Base-by-base conservation (phyloP, 2,329 filamentous ascomycete species). In the Mycosphaerella arachidis region DNA sequence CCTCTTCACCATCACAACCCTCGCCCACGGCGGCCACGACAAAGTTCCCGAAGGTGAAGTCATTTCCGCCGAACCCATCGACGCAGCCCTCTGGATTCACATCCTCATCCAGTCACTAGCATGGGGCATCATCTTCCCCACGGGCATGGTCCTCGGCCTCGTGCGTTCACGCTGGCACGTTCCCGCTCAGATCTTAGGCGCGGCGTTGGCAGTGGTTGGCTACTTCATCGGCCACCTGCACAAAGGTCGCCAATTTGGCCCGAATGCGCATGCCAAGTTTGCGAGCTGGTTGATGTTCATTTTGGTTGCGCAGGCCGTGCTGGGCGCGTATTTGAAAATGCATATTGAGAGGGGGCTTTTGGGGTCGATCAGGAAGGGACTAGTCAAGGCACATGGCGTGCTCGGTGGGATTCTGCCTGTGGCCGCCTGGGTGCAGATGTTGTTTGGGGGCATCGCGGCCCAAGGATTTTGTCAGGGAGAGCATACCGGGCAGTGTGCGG, bases 111-210 rank as follows among this genome's bases (percentile, higher is more conserved):
- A 96, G 82, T 88, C 87, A 74, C 72, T 94, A 60, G 86, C 92
- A 59, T 97, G 95, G 80, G 94, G 94, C 63, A 82, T 99, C 67
- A 84, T 97, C 60, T 97, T 96, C 71, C 94, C 94, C 10, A 82
- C 91, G 16, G 94, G 94, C 68, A 97, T 99, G 93, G 92, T 97
- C 46, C 80, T 97, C 18, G 93, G 93, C 60, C 92, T 99, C 60
- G 86, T 89, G 66, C 91, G 91, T 63, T 96, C 88, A 62, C 86
- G 90, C 76, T 97, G 91, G 91, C 94, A 99, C 78, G 93, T 97
- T 55, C 93, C 94, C 6, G 79, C 91, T 3, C 94, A 99, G 75
- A 82, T 88, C 30, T 71, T 89, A 56, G 91, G 88, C 64, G 88
- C 90, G 27, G 76, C 85, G 29, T 81, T 97, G 65, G 90, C 91